Percentiles rank a stretch among this genome's conserved stretches.
These are phyloP conservation scores for Fomitopsis betulina DNA, from an alignment of 1,284 basidiomycete species.

Conservation along the genomic window DNA sequence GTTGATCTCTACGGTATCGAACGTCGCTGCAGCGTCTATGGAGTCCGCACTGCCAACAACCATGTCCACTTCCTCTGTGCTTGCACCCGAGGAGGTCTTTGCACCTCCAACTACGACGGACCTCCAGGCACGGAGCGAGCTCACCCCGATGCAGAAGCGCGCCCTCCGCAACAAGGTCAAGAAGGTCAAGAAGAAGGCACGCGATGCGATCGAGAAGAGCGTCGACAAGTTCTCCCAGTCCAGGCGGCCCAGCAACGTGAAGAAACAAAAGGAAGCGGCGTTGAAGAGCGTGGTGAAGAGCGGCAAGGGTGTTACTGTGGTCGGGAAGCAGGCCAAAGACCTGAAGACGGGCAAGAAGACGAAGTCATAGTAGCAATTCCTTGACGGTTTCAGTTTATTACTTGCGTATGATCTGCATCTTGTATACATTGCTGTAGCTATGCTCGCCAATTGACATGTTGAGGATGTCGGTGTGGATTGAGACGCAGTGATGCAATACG, in stretches of 20 bases:
- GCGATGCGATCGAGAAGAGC: constrained; percentile 64
- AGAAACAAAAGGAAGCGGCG: constrained; percentile 80
- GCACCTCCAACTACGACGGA: constrained; percentile 46
- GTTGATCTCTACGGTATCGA: constrained; percentile 82
- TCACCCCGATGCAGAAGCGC: constrained; percentile 85
- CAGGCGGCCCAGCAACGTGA: constrained; percentile 45
- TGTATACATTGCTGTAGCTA: constrained; percentile 3
- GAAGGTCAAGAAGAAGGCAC: constrained; percentile 70
- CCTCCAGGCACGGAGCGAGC: constrained; percentile 67
- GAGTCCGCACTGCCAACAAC: constrained; percentile 90
- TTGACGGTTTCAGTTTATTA: background rate
- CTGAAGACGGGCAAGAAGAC: constrained; percentile 26
- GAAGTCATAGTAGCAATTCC: background rate
- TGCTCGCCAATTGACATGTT: background rate
- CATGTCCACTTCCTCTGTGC: constrained; percentile 71
- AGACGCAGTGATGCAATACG: background rate
- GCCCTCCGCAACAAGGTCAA: constrained; percentile 66
- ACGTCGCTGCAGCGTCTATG: constrained; percentile 80
- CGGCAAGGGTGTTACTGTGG: constrained; percentile 83
- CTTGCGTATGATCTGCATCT: background rate
- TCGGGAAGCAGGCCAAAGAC: constrained; percentile 65
- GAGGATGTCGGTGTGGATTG: background rate
- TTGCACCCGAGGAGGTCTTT: constrained; percentile 94
- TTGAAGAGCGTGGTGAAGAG: constrained; percentile 76
- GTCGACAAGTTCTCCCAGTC: constrained; percentile 61